Evolutionary conservation across 83 land plant genomes (phyloP), one percentile per base, ranked within the genome.

Genomic region (Picea mariana): DNA sequence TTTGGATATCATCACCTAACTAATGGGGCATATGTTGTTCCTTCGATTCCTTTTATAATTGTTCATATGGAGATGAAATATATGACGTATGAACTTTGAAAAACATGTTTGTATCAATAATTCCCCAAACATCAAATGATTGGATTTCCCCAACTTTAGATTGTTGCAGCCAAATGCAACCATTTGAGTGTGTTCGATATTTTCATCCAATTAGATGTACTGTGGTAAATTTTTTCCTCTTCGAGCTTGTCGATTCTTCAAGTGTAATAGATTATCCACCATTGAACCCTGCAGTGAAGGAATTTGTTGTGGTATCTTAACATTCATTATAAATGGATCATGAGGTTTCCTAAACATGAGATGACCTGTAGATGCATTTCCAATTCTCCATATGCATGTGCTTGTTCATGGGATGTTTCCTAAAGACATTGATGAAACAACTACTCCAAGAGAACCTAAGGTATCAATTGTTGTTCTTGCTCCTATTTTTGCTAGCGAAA

Each of bases 401-500:
- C 58, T 52, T 69, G 80, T 47, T 84, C 88, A 84, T 62, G 82
- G 60, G 87, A 82, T 75, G 82, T 34, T 31, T 88, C 87, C 59
- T 65, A 82, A 79, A 78, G 83, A 72, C n/a, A 83, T 61, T 78
- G 82, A 26, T 77, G 87, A 79, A 86, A 31, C 21, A 85, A 84
- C n/a, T 81, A 90, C 78, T 86, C 85, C 16, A 82, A 72, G 27
- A 82, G 62, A 62, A 78, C 82, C 65, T 84, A 83, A 38, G 85
- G 77, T 68, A 83, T 86, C 38, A 80, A 58, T n/a, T 87, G 86
- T 52, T 81, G 85, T 60, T 79, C 84, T 72, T 89, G 90, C 78
- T 88, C 88, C 81, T 80, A 81, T 78, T 87, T 84, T 68, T 88
- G 84, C 83, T 88, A 89, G 64, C 81, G 84, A 60, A 92, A 67